These are phyloP conservation scores for Durotheca rogersii DNA, from an alignment of 495 filamentous ascomycete genomes.

Conservation along the genomic window DNA sequence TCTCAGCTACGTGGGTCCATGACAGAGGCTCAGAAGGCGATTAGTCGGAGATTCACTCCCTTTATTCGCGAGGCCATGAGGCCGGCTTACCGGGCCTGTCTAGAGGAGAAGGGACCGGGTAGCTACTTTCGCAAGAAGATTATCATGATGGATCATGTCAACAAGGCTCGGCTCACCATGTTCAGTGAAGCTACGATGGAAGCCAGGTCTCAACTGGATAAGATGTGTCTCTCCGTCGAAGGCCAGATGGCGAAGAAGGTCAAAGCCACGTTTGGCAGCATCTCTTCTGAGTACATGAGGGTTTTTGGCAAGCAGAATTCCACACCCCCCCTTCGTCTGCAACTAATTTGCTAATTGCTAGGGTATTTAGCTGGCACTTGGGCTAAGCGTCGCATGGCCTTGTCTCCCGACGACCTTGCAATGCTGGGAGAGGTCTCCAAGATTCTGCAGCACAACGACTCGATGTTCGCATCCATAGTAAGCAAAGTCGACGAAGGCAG, in stretches of 20 bases:
- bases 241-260: slow-evolving; percentile 41
- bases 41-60: slow-evolving; percentile 58
- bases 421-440: slow-evolving; percentile 6
- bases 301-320: slow-evolving; percentile 18
- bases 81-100: slow-evolving; percentile 50
- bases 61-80: slow-evolving; percentile 51
- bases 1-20: slow-evolving; percentile 36
- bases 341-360: slow-evolving; percentile 4
- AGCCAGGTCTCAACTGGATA: slow-evolving; percentile 43
- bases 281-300: slow-evolving; percentile 51
- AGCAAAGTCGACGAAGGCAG: background rate
- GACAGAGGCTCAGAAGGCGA: slow-evolving; percentile 52
- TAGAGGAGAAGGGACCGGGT: slow-evolving; percentile 50
- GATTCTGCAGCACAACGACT: slow-evolving; percentile 4
- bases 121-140: slow-evolving; percentile 57
- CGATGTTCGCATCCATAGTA: slow-evolving; percentile 2
- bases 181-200: slow-evolving; percentile 49
- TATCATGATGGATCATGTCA: slow-evolving; percentile 54
- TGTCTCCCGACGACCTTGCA: slow-evolving; percentile 4
- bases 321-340: background rate
- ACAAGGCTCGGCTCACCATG: slow-evolving; percentile 45
- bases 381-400: background rate
- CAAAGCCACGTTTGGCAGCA: slow-evolving; percentile 43
- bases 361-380: background rate
- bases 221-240: slow-evolving; percentile 40